Evolutionary conservation across 148 eudicot species (phyloP), one percentile per base, ranked within the genome.

Genomic region (Chenopodium berlandieri): DNA sequence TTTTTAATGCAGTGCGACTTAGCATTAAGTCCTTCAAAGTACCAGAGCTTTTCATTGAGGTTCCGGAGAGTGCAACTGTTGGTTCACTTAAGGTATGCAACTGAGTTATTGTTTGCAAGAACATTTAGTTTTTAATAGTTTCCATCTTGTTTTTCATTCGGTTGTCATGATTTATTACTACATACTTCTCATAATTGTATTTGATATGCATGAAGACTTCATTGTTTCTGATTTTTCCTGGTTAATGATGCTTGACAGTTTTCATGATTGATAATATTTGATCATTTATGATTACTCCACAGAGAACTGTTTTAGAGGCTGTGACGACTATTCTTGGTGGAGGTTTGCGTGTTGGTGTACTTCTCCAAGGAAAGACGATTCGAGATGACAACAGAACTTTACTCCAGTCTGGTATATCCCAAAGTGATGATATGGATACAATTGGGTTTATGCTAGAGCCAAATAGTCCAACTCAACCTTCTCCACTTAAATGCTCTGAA

Each of bases 31-130:
- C 99, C 77, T 97, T 97, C 80, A 91, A 82, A 83, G 98, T 97
- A 80, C 99, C 98, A 50, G 99, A 97, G 84, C 94, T 97, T 75
- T 90, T 89, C 82, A 84, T 97, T 75, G 98, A 97, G 90, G 94
- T 94, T 81, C 94, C 99, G 10, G 98, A 94, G 90, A 90, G 83
- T 84, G 86, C 95, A 79, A 94, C 97, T 27, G 93, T 97, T 65
- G 97, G 94, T 83, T 92, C 97, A 34, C 88, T 97, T 64, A 97
- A 94, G 99, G 99, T 97, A 86, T 77, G 60, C 65, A 76, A 17
- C 6, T 77, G n/a, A 34, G 1, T 30, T 30, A 46, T 1, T 69
- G 48, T 12, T 60, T 44, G 25, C 56, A 12, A 13, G 65, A 32
- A 62, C 30, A 7, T 47, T 0, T 37, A 37, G 44, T 37, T 37